Evolutionary conservation across 2,329 filamentous ascomycete species (phyloP).

Genomic region (Colletotrichum spaethianum): DNA sequence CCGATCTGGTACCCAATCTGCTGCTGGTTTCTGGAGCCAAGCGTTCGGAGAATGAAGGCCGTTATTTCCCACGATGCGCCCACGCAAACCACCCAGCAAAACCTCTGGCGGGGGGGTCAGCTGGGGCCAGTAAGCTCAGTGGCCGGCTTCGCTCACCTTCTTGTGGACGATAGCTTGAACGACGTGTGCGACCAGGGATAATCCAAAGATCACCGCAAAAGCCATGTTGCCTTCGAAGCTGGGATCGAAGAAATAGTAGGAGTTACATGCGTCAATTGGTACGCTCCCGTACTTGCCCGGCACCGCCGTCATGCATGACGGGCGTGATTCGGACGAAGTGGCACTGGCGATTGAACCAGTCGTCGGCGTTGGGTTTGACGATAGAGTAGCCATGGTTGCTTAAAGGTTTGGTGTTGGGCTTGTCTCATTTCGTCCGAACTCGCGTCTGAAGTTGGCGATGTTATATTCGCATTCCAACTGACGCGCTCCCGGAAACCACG

Average conservation of each 20-base stretch:
- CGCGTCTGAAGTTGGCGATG: constrained; percentile 20
- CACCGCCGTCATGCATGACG: constrained; percentile 50
- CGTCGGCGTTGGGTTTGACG: neutral
- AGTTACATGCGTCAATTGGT: constrained; percentile 50
- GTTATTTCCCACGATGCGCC: constrained; percentile 55
- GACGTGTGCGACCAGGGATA: constrained; percentile 48
- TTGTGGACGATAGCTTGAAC: constrained; percentile 49
- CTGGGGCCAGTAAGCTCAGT: rapidly evolving
- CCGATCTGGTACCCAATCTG: constrained; percentile 48
- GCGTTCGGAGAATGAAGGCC: constrained; percentile 54
- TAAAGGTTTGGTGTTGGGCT: neutral
- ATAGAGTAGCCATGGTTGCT: neutral
- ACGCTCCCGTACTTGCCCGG: constrained; percentile 51
- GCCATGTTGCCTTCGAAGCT: constrained; percentile 52
- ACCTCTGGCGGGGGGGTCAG: constrained; percentile 41
- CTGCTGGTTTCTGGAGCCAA: constrained; percentile 57
- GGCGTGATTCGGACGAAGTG: constrained; percentile 11
- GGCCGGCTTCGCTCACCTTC: constrained; percentile 44
- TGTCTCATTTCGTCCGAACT: constrained; percentile 15
- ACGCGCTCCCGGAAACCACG: neutral
- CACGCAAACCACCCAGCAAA: constrained; percentile 58
- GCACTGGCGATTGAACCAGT: constrained; percentile 2
- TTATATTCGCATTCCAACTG: neutral
- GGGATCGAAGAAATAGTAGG: constrained; percentile 51
- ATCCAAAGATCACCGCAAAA: constrained; percentile 51